Base-by-base conservation (phyloP, 495 filamentous ascomycete species). In the Penicillium alfredii region DNA sequence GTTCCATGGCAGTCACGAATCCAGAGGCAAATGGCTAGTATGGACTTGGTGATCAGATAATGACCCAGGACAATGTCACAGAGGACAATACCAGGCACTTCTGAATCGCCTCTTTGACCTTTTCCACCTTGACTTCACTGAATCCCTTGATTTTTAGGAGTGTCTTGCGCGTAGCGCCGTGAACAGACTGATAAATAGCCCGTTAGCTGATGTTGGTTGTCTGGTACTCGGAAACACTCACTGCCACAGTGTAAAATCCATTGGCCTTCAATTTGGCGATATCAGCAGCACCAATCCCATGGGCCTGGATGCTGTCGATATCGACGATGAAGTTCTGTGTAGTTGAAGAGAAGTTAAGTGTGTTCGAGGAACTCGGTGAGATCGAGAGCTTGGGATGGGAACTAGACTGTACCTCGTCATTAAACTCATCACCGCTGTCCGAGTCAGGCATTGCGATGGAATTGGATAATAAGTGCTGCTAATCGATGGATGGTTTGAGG, bases 101-200 rank as follows among this genome's bases (percentile, higher is more conserved):
- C 40, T 71, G 66, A 24, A 81, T 73, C 13, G 84, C 84, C 45
- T 88, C 84, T 51, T 86, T 88, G 54, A 88, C 69, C 53, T 86
- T 88, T 40, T 87, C 84, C 8, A 87, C 84, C 58, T 87, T 88
- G 49, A 80, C 69, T 51, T 88, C 84, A 36, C 81, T 86, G 60
- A 88, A 86, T 5, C 84, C 84, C 53, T 83, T 85, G 55, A 88
- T 84, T 54, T 82, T 86, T 38, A 81, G 56, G 20, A 88, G 68
- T 18, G 67, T 78, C 43, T 71, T 77, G 23, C 78, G 71, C 4
- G 81, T 85, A 11, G 80, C 77, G 11, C 72, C 66, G 46, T 82
- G 73, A 24, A 86, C 76, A 29, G 78, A 74, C 83, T 83, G 33
- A 28, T 5, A 14, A 14, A 8, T 35, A 17, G 33, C 32, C 14